phyloP scores from a whole-genome alignment of 768 basidiomycete genomes.

The Pilatotrama ljubarskyi region DNA sequence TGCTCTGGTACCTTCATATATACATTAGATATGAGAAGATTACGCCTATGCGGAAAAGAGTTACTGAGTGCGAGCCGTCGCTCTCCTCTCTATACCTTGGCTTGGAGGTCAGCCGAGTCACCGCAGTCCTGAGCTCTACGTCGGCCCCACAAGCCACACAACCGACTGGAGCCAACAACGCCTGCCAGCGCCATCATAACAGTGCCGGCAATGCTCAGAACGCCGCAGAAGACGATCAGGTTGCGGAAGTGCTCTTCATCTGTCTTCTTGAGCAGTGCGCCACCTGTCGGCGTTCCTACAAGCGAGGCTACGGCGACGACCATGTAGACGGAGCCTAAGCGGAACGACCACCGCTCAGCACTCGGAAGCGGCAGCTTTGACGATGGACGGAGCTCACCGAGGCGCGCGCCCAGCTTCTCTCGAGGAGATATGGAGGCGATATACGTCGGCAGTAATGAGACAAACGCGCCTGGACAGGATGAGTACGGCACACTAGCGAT shows the following conservation, averaged over 20 bases:
- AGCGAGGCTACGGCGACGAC: slow-evolving; percentile 33
- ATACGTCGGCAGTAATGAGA: slow-evolving; percentile 33
- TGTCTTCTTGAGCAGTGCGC: slow-evolving; percentile 30
- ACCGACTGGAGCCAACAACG: neutral
- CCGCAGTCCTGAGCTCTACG: too few species aligned
- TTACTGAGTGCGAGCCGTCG: too few species aligned
- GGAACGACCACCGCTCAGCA: neutral
- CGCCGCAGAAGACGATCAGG: slow-evolving; percentile 35
- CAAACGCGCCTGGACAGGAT: slow-evolving; percentile 26
- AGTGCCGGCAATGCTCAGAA: slow-evolving; percentile 25
- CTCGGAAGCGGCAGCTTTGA: neutral
- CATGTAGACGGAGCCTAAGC: slow-evolving; percentile 33
- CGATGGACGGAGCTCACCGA: slow-evolving; percentile 23
- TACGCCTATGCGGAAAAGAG: too few species aligned
- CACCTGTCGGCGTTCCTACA: slow-evolving; percentile 35
- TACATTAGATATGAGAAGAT: too few species aligned
- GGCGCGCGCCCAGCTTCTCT: slow-evolving; percentile 33
- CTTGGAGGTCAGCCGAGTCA: too few species aligned
- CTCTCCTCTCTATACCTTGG: too few species aligned
- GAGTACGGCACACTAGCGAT: too few species aligned
- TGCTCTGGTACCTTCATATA: too few species aligned
- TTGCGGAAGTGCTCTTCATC: slow-evolving; percentile 28
- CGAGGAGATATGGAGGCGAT: slow-evolving; percentile 33
- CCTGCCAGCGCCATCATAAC: slow-evolving; percentile 4
- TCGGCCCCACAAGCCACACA: neutral